Base-by-base conservation (phyloP, 306 rosid species). In the Sesbania bispinosa region DNA sequence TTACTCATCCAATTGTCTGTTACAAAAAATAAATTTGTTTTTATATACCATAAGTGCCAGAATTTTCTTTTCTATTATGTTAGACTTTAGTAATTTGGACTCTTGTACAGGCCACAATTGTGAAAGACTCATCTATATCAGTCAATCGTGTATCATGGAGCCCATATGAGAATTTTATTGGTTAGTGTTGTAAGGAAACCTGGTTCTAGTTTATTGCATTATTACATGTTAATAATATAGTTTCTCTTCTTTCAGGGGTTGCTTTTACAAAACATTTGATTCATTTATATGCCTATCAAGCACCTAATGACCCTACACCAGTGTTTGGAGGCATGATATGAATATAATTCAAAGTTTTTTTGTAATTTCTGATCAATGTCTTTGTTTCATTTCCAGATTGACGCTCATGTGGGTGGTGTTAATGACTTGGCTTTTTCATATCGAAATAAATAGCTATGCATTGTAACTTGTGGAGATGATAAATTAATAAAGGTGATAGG, bases 381-480 rank as follows among this genome's bases (percentile, higher is more conserved):
- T 46, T 21, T 67, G 19, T 1, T 55, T 43, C 15, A 10, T 60
- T 29, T n/a, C 36, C 79, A 91, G 97, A 77, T 85, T 71, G 86
- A 86, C 38, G 97, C 97, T 72, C 90, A 91, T 74, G 57, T 20
- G 33, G 97, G 97, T 71, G 47, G 82, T 46, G 97, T 91, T 62
- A 88, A 91, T 77, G 97, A 91, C 81, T 67, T 88, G 77, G 85
- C 82, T n/a, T 91, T 91, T 76, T 88, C 88, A 43, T 46, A 74
- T 80, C 86, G 80, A 33, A 74, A 86, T 53, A 82, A 73, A 41
- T 77, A 85, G 21, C 81, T 78, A 39, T 83, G 88, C 42, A 35
- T 91, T 71, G 83, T 86, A 43, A 81, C 96, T 50, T 86, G 97
- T 61, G 97, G 97, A 38, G 96, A 91, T 74, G 98, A 93, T 43